Percentiles rank a stretch among this genome's conserved stretches.
Conservation (phyloP, 1,284 basidiomycete species). For the Neotropicomus parvogracilis region DNA sequence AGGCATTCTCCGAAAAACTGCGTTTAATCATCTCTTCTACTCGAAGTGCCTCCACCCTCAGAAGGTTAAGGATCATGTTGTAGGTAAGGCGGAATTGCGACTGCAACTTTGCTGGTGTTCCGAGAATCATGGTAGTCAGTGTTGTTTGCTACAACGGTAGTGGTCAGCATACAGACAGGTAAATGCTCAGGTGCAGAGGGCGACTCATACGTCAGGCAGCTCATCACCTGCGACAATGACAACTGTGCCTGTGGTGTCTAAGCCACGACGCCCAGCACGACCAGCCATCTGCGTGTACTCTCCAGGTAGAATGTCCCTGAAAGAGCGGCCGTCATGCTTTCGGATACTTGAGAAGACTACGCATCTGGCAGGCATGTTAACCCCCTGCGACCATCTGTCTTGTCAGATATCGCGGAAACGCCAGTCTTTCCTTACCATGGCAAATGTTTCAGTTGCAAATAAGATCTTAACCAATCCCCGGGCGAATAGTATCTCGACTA, state of each 20-base stretch:
- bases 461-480: slow-evolving; percentile 95
- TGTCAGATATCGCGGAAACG: slow-evolving; percentile 6
- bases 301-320: slow-evolving; percentile 85
- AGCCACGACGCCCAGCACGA: slow-evolving; percentile 91
- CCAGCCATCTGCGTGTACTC: slow-evolving; percentile 99
- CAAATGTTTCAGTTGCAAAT: slow-evolving; percentile 99
- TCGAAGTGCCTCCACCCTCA: slow-evolving; percentile 92
- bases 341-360: slow-evolving; percentile 95
- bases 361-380: slow-evolving; percentile 98
- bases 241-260: slow-evolving; percentile 95
- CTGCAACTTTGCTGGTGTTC: slow-evolving; percentile 85
- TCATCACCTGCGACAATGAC: slow-evolving; percentile 86
- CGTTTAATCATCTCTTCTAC: slow-evolving; percentile 99
- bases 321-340: slow-evolving; percentile 93
- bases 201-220: slow-evolving; percentile 74
- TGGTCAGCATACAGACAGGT: slow-evolving; percentile 11
- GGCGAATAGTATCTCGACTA: slow-evolving; percentile 95
- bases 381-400: slow-evolving; percentile 57
- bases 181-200: slow-evolving; percentile 5
- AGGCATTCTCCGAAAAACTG: slow-evolving; percentile 97
- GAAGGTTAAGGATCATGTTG: slow-evolving; percentile 98
- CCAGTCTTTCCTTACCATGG: slow-evolving; percentile 67
- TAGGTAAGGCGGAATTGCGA: slow-evolving; percentile 98
- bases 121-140: slow-evolving; percentile 89
- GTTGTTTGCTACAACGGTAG: slow-evolving; percentile 54